Percentiles rank a stretch among this genome's conserved stretches.
Evolutionary conservation across 148 eudicot genomes (phyloP).

Genomic region (Chenopodium berlandieri): DNA sequence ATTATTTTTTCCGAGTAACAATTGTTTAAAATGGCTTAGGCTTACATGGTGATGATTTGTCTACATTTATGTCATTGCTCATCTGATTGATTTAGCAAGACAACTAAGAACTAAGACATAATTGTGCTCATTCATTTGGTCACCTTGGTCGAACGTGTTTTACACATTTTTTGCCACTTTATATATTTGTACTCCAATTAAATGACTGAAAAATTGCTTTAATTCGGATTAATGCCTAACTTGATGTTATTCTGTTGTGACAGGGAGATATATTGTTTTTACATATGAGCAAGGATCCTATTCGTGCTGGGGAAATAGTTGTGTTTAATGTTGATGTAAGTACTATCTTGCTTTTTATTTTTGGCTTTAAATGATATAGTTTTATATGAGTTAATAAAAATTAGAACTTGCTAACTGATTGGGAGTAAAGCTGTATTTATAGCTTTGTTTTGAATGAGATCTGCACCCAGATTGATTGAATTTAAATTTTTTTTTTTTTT

Average conservation of each 20-base stretch:
- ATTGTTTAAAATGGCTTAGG: not conserved
- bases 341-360: conserved; percentile 14
- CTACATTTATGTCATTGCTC: not conserved
- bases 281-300: conserved; percentile 69
- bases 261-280: conserved; percentile 88
- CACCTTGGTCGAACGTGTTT: not conserved
- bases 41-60: not conserved
- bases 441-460: not conserved
- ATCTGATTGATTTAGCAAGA: not conserved
- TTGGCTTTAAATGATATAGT: not conserved
- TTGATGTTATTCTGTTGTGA: conserved; percentile 4
- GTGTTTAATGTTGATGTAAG: conserved; percentile 82
- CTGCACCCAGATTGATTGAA: not conserved
- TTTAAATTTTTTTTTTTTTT: not conserved
- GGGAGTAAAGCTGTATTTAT: not conserved
- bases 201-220: not conserved
- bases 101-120: not conserved
- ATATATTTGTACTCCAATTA: not conserved
- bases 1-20: not conserved
- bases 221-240: conserved; percentile 6
- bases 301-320: conserved; percentile 82
- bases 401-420: not conserved
- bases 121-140: not conserved
- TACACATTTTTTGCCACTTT: not conserved
- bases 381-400: not conserved